These are phyloP conservation scores for Botrytis deweyae DNA, from an alignment of 2,329 filamentous ascomycete genomes.

Conservation along the genomic window DNA sequence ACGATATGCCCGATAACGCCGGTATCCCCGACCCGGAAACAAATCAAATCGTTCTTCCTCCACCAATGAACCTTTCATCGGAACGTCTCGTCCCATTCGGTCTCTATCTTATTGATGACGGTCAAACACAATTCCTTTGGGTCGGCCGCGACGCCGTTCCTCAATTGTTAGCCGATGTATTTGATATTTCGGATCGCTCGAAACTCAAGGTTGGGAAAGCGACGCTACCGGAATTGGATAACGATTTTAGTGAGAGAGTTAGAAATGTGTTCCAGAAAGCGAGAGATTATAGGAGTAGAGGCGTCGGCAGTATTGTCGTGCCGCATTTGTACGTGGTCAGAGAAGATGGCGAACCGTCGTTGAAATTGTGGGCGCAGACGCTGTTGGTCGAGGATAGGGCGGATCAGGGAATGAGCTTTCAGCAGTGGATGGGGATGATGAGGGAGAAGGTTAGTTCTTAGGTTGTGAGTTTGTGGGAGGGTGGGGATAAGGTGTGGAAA, in stretches of 20 bases:
- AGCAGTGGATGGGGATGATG: slow-evolving; percentile 88
- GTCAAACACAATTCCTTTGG: slow-evolving; percentile 97
- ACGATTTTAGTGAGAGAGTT: slow-evolving; percentile 94
- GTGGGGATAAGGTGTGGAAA: not conserved
- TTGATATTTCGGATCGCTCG: slow-evolving; percentile 79
- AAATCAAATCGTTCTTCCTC: slow-evolving; percentile 85
- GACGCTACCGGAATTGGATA: slow-evolving; percentile 81
- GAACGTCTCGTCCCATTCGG: slow-evolving; percentile 86
- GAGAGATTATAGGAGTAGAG: slow-evolving; percentile 78
- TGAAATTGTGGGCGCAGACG: slow-evolving; percentile 96
- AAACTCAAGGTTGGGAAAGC: slow-evolving; percentile 91
- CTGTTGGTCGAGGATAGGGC: slow-evolving; percentile 91
- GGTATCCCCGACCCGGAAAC: slow-evolving; percentile 82
- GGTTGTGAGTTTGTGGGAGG: not conserved
- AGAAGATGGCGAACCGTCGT: slow-evolving; percentile 91
- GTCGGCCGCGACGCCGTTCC: slow-evolving; percentile 89
- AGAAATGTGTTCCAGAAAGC: slow-evolving; percentile 90
- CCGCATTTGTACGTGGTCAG: slow-evolving; percentile 91
- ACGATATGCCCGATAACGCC: slow-evolving; percentile 95
- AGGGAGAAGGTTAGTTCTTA: slow-evolving; percentile 79
- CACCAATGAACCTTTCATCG: slow-evolving; percentile 80
- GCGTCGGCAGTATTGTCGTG: slow-evolving; percentile 88
- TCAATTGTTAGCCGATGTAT: slow-evolving; percentile 84
- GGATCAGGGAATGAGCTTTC: slow-evolving; percentile 88
- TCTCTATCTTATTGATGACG: slow-evolving; percentile 94